Evolutionary conservation across 2,329 filamentous ascomycete genomes (phyloP).

Genomic region (Pseudohalonectria lignicola): DNA sequence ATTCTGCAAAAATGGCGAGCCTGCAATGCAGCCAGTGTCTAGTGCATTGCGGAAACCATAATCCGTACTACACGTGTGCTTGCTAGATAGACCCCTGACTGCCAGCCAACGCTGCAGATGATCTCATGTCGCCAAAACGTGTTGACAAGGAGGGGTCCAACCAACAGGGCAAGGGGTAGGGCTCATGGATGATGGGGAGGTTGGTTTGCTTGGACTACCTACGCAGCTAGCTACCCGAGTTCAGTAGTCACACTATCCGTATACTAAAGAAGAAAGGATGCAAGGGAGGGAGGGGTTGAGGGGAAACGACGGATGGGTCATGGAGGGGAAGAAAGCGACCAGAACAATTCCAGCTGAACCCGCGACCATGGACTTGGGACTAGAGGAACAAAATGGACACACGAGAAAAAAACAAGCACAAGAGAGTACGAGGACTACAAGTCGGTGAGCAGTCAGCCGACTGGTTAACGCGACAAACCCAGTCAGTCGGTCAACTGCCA

Average conservation of each 20-base stretch:
- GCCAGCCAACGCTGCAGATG: background rate
- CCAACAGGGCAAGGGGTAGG: no score
- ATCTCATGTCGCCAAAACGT: background rate
- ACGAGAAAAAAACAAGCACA: background rate
- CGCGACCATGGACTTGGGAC: background rate
- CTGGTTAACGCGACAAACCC: background rate
- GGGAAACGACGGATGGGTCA: background rate
- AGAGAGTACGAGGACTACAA: background rate
- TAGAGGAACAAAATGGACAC: background rate
- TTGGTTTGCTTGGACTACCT: no score
- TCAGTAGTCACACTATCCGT: no score
- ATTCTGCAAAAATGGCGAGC: background rate
- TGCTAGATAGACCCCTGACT: no score
- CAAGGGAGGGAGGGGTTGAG: background rate
- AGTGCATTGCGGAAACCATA: no score
- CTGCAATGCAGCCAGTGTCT: no score
- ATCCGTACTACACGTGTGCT: no score
- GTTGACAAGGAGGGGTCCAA: no score
- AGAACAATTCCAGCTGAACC: background rate
- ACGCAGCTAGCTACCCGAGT: no score
- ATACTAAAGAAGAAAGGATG: no score
- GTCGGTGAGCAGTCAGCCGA: background rate
- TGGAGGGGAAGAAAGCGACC: background rate
- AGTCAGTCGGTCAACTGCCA: background rate
- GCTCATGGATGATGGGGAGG: no score